Percentiles rank a stretch among this genome's conserved stretches.
Conservation (phyloP, 2,329 filamentous ascomycete genomes). For the Colletotrichum eremochloae region DNA sequence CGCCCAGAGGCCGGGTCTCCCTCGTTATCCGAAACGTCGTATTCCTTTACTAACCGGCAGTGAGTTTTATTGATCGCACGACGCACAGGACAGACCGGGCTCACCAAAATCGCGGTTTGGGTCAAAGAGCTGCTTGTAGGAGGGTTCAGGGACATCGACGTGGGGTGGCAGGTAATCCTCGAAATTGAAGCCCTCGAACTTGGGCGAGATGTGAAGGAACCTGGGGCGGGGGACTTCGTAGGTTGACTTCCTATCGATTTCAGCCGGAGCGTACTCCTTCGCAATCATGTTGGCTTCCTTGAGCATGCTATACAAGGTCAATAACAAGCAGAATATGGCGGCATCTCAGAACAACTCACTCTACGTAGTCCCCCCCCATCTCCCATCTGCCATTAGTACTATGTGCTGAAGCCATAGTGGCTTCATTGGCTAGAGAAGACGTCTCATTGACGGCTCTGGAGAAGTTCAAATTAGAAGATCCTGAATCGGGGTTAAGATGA, state of each 20-base stretch:
- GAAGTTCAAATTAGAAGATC: not conserved
- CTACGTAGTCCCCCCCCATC: slow-evolving; percentile 16
- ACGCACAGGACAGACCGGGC: not conserved
- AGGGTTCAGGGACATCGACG: not conserved
- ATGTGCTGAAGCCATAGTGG: not conserved
- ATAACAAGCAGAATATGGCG: not conserved
- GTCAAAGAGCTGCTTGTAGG: slow-evolving; percentile 27
- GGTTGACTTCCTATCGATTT: slow-evolving; percentile 21
- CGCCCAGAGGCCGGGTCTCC: slow-evolving; percentile 52
- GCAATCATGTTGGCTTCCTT: slow-evolving; percentile 23
- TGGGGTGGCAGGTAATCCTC: slow-evolving; percentile 25
- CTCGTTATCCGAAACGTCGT: slow-evolving; percentile 57
- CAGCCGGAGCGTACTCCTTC: slow-evolving; percentile 31
- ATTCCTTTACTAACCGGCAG: slow-evolving; percentile 25
- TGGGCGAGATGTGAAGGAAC: slow-evolving; percentile 38
- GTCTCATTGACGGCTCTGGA: not conserved
- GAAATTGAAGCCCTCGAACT: slow-evolving; percentile 30
- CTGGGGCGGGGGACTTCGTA: slow-evolving; percentile 42
- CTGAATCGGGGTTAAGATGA: not conserved
- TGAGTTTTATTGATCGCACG: not conserved
- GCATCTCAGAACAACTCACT: slow-evolving; percentile 7
- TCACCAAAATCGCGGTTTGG: slow-evolving; percentile 30
- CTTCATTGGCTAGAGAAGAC: slow-evolving; percentile 1
- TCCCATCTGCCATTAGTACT: not conserved
- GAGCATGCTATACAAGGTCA: slow-evolving; percentile 29